These are phyloP conservation scores for Candida nanaspora DNA, from an alignment of 805 yeast species.

Conservation along the genomic window DNA sequence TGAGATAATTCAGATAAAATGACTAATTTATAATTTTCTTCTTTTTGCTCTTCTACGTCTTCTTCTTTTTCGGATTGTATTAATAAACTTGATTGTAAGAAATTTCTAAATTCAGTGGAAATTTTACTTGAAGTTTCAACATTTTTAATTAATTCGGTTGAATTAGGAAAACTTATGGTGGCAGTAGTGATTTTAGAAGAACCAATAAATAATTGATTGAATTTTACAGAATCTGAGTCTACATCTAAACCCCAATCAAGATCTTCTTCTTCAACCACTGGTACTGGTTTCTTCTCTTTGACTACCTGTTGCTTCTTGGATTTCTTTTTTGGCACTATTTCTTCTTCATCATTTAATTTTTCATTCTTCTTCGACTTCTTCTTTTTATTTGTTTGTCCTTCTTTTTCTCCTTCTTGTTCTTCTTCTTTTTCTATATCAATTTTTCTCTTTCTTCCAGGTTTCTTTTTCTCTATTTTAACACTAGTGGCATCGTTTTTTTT, in stretches of 20 bases:
- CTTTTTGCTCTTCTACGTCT: background rate
- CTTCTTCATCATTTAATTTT: background rate
- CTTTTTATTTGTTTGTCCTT: background rate
- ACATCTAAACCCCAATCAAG: conserved; percentile 23
- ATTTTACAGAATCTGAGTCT: conserved; percentile 11
- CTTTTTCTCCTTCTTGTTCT: background rate
- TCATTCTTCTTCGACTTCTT: background rate
- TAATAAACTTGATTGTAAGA: conserved; percentile 16
- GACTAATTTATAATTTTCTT: too few species aligned
- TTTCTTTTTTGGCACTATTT: background rate
- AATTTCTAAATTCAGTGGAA: conserved; percentile 16
- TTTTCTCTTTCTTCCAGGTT: background rate
- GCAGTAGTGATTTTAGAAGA: conserved; percentile 13
- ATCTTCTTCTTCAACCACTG: conserved; percentile 13
- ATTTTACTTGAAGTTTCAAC: conserved; percentile 13
- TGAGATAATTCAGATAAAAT: conserved; percentile 2
- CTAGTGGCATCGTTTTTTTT: too few species aligned
- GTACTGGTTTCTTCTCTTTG: background rate
- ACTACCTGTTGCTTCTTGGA: background rate
- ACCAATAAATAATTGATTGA: conserved; percentile 13
- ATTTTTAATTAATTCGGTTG: conserved; percentile 14
- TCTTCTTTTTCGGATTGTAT: conserved; percentile 1
- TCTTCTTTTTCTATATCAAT: background rate
- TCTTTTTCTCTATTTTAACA: too few species aligned
- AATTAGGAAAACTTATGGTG: conserved; percentile 11